Percentiles rank a stretch among this genome's conserved stretches.
Evolutionary conservation across 768 basidiomycete species (phyloP).

Genomic region (Boletus rex-veris): DNA sequence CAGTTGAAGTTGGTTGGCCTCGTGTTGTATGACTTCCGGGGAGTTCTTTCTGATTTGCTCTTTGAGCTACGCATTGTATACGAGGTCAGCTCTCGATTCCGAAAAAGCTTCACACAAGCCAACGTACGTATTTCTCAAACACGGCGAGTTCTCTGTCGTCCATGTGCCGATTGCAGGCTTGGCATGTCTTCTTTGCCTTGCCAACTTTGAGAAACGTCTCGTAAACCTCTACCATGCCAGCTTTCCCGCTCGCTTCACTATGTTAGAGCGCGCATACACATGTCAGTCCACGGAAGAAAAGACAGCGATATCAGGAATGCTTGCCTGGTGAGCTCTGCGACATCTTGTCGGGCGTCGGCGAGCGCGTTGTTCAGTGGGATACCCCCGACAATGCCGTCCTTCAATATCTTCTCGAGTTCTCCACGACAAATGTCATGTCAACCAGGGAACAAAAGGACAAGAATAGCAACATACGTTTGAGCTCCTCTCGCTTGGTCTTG

Average conservation of each 20-base stretch:
- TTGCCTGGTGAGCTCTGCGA: constrained; percentile 22
- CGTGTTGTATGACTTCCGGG: constrained; percentile 39
- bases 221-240: constrained; percentile 47
- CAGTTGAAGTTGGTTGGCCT: constrained; percentile 37
- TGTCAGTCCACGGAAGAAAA: neutral
- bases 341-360: constrained; percentile 29
- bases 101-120: neutral
- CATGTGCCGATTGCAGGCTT: constrained; percentile 72
- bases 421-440: neutral
- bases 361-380: constrained; percentile 47
- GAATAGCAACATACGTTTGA: constrained; percentile 46
- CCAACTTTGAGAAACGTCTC: constrained; percentile 54
- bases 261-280: neutral
- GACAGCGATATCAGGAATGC: neutral
- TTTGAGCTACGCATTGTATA: constrained; percentile 46
- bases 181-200: constrained; percentile 63
- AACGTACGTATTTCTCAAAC: constrained; percentile 70
- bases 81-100: neutral
- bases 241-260: constrained; percentile 21
- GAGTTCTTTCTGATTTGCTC: constrained; percentile 57
- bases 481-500: constrained; percentile 56
- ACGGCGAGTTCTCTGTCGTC: constrained; percentile 47
- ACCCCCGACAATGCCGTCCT: constrained; percentile 38
- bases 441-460: neutral
- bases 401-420: constrained; percentile 45